Percentiles rank a stretch among this genome's conserved stretches.
Evolutionary conservation across 176 grass and related monocot genomes (phyloP).

Genomic region (Musa itinerans): DNA sequence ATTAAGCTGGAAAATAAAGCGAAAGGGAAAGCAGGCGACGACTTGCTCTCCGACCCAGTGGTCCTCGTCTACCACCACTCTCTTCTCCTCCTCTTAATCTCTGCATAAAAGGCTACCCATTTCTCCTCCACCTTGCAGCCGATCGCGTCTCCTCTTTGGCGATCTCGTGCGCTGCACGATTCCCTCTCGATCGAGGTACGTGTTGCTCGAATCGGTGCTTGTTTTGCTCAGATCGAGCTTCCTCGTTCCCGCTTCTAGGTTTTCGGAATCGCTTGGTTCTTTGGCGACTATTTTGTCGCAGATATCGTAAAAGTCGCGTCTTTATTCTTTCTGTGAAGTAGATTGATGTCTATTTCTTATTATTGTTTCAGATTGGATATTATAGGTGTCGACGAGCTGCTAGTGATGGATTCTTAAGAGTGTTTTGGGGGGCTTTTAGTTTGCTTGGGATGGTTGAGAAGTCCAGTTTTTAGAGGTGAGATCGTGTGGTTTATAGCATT

Average conservation of each 20-base stretch:
- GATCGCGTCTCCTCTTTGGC: neutral
- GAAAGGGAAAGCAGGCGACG: constrained; percentile 6
- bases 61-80: neutral
- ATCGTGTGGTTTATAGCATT: neutral
- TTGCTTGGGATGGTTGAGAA: constrained; percentile 9
- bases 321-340: neutral
- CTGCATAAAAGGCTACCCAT: neutral
- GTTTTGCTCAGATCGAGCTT: neutral
- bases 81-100: neutral
- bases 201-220: constrained; percentile 20
- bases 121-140: neutral
- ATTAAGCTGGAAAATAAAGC: neutral
- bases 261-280: neutral
- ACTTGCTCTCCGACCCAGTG: neutral
- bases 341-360: neutral
- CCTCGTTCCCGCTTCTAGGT: neutral
- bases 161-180: neutral
- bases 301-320: neutral
- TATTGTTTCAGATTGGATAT: neutral
- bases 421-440: neutral
- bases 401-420: neutral
- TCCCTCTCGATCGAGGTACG: constrained; percentile 22
- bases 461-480: constrained; percentile 5
- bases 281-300: neutral
- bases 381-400: neutral